These are phyloP conservation scores for Colletotrichum liaoningense DNA, from an alignment of 2,329 filamentous ascomycete genomes.

Conservation along the genomic window DNA sequence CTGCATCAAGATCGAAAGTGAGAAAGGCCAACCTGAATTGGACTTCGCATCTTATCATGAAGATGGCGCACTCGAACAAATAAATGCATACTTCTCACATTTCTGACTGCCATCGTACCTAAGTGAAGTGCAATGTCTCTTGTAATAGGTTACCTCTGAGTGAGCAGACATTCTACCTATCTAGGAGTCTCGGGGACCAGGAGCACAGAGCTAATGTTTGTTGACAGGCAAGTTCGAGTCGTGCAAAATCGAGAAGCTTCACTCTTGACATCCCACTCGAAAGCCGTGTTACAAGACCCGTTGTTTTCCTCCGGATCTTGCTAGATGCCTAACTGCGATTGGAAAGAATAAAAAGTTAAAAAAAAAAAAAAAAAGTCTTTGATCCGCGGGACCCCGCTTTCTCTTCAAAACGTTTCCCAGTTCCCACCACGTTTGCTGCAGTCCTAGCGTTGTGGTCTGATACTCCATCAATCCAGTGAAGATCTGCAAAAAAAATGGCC, in stretches of 20 bases:
- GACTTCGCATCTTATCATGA: neutral
- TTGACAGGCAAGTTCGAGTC: neutral
- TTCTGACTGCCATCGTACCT: neutral
- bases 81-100: too few relatives aligned
- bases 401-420: neutral
- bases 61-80: too few relatives aligned
- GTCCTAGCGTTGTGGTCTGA: neutral
- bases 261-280: neutral
- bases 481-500: neutral
- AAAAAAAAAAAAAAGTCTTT: neutral
- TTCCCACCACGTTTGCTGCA: neutral
- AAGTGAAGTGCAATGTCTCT: neutral
- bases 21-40: neutral
- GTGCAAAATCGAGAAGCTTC: neutral
- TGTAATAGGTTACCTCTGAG: neutral
- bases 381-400: neutral
- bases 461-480: neutral
- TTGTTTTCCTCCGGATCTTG: neutral
- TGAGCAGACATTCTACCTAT: neutral
- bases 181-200: too few relatives aligned
- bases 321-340: neutral
- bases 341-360: neutral
- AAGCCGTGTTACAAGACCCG: neutral
- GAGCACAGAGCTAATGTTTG: neutral
- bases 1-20: neutral